Base-by-base conservation (phyloP, 2,329 filamentous ascomycete species). In the Aureobasidium leucospermi region DNA sequence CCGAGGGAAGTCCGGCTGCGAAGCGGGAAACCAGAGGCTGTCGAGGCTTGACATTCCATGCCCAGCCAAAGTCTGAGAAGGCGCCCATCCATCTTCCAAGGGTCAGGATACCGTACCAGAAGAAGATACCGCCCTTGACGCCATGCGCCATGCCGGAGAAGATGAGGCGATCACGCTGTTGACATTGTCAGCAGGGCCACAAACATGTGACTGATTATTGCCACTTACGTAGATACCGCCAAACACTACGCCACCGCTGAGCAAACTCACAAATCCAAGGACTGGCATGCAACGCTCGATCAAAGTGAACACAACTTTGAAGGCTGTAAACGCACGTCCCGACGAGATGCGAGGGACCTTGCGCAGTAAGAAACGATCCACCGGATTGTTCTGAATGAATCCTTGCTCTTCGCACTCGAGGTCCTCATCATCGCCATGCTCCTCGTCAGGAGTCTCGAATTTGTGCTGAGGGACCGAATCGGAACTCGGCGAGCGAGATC, bases 101-200 rank as follows among this genome's bases (percentile, higher is more conserved):
- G 0, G 89, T 95, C 62, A 96, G 75, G 29, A 96, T 75, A 7
- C 92, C 91, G 63, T 94, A 88, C 85, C 89, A 92, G 75, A 96
- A 89, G 77, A 96, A 96, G 53, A 96, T 87, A 2, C 89, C 88
- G 47, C 91, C 91, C 71, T 96, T 96, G 71, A 96, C 85, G 76
- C 89, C 94, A 70, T 96, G 92, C 6, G 92, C 91, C 52, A 96
- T 78, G 1, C 92, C 90, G 65, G 85, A 90, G 76, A 92, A 94
- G 59, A 96, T 76, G 1, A 77, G 78, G 23, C 73, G 72, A 5
- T 82, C 87, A 71, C 87, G 85, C 87, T 91, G 64, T 19, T 38
- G 10, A 28, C 6, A 3, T 23, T 19, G 36, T 45, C 29, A 34
- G 61, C 66, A 62, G 61, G 45, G 62, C 63, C 9, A 2, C 34